Conservation (phyloP, 257 asterid genomes). For the Plectranthus barbatus region DNA sequence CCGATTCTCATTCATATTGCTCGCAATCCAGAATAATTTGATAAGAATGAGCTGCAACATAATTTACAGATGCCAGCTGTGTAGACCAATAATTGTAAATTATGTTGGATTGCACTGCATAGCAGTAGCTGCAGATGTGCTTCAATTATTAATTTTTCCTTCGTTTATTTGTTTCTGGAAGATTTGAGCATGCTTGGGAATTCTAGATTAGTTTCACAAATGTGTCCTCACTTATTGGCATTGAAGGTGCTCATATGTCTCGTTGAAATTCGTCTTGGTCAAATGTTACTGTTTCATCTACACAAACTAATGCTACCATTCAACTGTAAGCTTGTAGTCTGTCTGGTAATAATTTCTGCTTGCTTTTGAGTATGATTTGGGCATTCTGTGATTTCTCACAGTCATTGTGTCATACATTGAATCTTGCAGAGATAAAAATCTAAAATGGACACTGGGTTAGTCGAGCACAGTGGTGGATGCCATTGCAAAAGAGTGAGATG, state of each 20-base stretch:
- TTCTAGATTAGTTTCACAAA: neutral
- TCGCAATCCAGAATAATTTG: neutral
- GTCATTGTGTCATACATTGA: neutral
- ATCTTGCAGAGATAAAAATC: neutral
- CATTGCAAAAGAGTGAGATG: constrained; percentile 73
- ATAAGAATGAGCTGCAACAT: neutral
- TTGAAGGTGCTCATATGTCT: neutral
- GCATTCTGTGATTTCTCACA: neutral
- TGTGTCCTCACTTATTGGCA: neutral
- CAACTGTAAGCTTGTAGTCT: no score
- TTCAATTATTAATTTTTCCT: neutral
- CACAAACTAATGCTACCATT: no score
- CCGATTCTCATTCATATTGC: neutral
- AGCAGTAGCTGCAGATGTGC: neutral
- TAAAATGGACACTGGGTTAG: constrained; percentile 33
- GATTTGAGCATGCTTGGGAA: neutral
- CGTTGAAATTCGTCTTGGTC: no score
- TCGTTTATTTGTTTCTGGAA: neutral
- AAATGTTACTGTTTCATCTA: no score
- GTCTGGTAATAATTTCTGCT: neutral
- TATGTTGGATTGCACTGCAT: neutral
- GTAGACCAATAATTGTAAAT: neutral
- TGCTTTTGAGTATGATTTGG: neutral
- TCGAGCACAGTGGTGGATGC: constrained; percentile 70
- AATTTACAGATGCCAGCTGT: neutral